Evolutionary conservation across 495 filamentous ascomycete species (phyloP), one percentile per base, ranked within the genome.

Genomic region (Penicillium psychrofluorescens): DNA sequence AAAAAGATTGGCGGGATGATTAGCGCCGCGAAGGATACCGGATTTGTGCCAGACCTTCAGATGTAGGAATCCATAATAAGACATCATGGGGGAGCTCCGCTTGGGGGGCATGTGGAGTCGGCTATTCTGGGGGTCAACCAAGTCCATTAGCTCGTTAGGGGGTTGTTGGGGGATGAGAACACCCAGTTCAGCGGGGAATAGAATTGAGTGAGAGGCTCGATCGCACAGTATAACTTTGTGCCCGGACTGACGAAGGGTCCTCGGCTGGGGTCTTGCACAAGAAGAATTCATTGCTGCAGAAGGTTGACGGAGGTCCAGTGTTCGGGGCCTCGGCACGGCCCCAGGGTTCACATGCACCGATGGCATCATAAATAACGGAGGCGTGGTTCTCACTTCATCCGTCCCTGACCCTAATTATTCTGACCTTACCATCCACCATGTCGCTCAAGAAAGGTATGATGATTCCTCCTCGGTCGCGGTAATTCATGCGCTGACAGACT

Each of bases 381-480:
- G 3, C 22, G 22, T 4, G 22, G 2, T 22, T 22, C 22, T 22
- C 22, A 41, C 15, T 11, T 28, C 27, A 30, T n/a, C n/a, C n/a
- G n/a, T n/a, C 16, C 33, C 10, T 32, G 16, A 49, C 41, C 8
- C 13, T 37, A n/a, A 30, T 14, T n/a, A 31, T 27, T 28, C 29
- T 9, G 30, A 8, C 38, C 10, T 31, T 28, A 8, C 41, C 40
- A 29, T 37, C 41, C 65, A 81, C 49, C 46, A 94, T 94, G 88
- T 79, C 85, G 80, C 78, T 94, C 67, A 86, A 85, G 71, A 81
- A 84, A 70, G 78, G 88, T 88, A 78, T 35, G 67, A 41, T 44
- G 14, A 33, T 36, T 35, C 32, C 38, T 54, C 29, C 41, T 40
- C 55, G 29, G 51, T 38, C 8, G 30, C 9, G 14, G 28, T 22